Base-by-base conservation (phyloP, 2,329 filamentous ascomycete genomes). In the Volutella citrinella region DNA sequence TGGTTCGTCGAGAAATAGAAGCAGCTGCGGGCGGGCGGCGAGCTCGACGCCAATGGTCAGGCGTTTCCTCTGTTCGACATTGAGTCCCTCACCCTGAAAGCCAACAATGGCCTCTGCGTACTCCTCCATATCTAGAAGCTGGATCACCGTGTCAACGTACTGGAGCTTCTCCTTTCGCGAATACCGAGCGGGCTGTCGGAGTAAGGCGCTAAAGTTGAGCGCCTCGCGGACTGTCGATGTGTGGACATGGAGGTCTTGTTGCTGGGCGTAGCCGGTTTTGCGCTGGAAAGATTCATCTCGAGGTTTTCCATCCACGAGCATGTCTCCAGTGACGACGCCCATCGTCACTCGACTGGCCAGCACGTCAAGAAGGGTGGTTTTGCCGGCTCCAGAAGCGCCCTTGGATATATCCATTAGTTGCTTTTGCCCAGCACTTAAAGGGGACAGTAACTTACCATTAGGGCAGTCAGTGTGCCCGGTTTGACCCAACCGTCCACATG, bases 201-300 rank as follows among this genome's bases (percentile, higher is more conserved):
- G 79, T 10, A 88, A 60, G 11, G 88, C 88, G 50, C 82, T 87
- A 60, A 95, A 95, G 41, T 77, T 76, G 16, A 95, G 71, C 8
- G 87, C 87, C 61, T 95, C 88, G 38, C 88, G 80, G 18, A 94
- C 87, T 0, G 88, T 94, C 1, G 80, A 78, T 0, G 87, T 93
- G 14, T 80, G 70, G 19, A 91, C 70, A 57, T 91, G 85, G 7
- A 90, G 69, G 70, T 88, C 86, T 57, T 90, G 87, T 59, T 91
- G 86, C 55, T 88, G 84, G 19, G 87, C 84, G 49, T 89, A 90
- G 18, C 85, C 87, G 1, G 83, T 87, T 60, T 85, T 87, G 33
- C 82, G 77, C 57, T 89, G 87, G 71, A 94, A 93, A 0, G 84
- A 87, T 10, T 72, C 70, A 46, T 90, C 86, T 19, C 84, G 78